Base-by-base conservation (phyloP, 306 rosid species). In the Sechiopsis laciniata region DNA sequence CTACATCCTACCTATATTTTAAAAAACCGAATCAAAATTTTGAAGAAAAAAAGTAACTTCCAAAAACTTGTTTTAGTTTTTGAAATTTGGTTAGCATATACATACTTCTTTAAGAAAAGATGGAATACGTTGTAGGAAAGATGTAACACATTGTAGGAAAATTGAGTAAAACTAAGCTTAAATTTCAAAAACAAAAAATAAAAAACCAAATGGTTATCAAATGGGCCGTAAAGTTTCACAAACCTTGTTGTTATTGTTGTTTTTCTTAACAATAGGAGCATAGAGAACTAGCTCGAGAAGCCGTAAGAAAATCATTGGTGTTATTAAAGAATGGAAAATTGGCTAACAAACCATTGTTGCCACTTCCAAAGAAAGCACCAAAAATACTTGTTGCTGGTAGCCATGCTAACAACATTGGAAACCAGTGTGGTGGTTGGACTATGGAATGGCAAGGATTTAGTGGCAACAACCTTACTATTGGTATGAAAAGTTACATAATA, bases 371-470 rank as follows among this genome's bases (percentile, higher is more conserved):
- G 69, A 82, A 72, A 46, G 16, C 78, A 0, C 13, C 40, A 14
- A 82, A 79, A 61, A 76, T 82, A 52, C 78, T 82, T 40, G 83
- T 82, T 10, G 80, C 79, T 4, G 85, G 83, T 2, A 72, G 65
- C 66, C 85, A 82, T 79, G 85, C 85, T n/a, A 60, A 82, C 50
- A 79, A 82, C 76, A 73, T 82, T 48, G 85, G 85, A 5, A 37
- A 76, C 60, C 85, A 79, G 68, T 82, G 83, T 55, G 85, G 83
- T 19, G 85, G 85, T 62, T 82, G 85, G 85, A 82, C 85, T 22
- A 79, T 79, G 6, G 78, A 75, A 10, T 82, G 83, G 85, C 78
- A 78, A 26, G 80, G 83, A 26, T 37, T 40, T 7, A 6, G 55
- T 15, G 55, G 76, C 29, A 73, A 73, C 66, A 56, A 55, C 76